A percentile compares a stretch with the other conserved stretches of the same genome.
These are phyloP conservation scores for Dalbergia cultrata DNA, from an alignment of 306 rosid genomes.

Conservation along the genomic window DNA sequence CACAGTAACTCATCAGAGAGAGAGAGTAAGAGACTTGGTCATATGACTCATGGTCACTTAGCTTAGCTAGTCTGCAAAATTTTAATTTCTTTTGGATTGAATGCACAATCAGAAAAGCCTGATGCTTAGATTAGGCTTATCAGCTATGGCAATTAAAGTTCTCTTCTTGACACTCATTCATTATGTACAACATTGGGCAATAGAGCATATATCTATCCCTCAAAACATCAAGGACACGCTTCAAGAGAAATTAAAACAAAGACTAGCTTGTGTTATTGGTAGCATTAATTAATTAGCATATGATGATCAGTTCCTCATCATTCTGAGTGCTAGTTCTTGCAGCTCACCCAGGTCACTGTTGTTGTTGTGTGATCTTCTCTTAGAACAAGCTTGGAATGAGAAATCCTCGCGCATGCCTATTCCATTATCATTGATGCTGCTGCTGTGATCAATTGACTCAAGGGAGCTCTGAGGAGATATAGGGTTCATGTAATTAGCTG, in stretches of 20 bases:
- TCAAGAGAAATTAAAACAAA: slow-evolving; percentile 29
- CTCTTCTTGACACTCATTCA: slow-evolving; percentile 43
- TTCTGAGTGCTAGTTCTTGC: slow-evolving; percentile 87
- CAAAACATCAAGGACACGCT: slow-evolving; percentile 34
- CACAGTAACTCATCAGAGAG: not conserved
- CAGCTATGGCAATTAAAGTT: slow-evolving; percentile 34
- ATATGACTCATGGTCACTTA: too few species aligned
- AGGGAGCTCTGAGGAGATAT: slow-evolving; percentile 91
- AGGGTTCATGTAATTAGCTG: slow-evolving; percentile 63
- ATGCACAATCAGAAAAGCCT: slow-evolving; percentile 50
- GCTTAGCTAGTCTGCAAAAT: slow-evolving; percentile 37
- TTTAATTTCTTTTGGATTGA: slow-evolving; percentile 46
- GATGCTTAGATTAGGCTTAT: slow-evolving; percentile 42
- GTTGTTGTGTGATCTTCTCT: slow-evolving; percentile 54
- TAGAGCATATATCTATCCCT: not conserved
- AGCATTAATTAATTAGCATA: slow-evolving; percentile 25
- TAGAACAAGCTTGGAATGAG: slow-evolving; percentile 53
- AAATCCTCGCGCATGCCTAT: slow-evolving; percentile 62
- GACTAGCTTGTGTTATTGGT: slow-evolving; percentile 4
- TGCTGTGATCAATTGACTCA: slow-evolving; percentile 70
- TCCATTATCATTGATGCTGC: slow-evolving; percentile 58
- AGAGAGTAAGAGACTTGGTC: not conserved
- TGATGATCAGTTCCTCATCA: slow-evolving; percentile 78
- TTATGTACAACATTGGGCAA: slow-evolving; percentile 52
- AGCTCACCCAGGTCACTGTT: slow-evolving; percentile 81